phyloP scores from a whole-genome alignment of 192 early-diverging fungal species.

The Gigaspora rosea region DNA sequence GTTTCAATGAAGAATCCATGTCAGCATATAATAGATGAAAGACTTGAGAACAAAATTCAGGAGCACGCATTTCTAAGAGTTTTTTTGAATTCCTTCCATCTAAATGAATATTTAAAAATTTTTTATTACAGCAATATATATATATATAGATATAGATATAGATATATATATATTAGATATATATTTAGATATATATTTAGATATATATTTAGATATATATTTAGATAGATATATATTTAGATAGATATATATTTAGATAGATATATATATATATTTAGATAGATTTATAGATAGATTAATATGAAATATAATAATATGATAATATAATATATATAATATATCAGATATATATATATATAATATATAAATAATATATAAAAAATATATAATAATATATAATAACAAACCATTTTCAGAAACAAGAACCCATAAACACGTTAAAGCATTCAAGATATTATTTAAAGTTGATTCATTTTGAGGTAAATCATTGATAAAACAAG shows the following conservation, averaged over 20 bases:
- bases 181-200: no score
- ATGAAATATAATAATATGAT: no score
- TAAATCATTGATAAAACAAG: background rate
- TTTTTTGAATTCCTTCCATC: slow-evolving; percentile 16
- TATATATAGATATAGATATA: no score
- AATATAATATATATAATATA: no score
- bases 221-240: no score
- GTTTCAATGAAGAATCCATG: slow-evolving; percentile 9
- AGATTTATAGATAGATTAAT: background rate
- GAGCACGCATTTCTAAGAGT: background rate
- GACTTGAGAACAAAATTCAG: slow-evolving; percentile 4
- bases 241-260: background rate
- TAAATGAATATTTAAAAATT: background rate
- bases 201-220: no score
- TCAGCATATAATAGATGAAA: background rate
- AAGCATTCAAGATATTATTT: background rate
- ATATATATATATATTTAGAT: background rate
- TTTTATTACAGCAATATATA: background rate
- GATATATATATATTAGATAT: no score
- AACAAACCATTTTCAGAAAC: slow-evolving; percentile 15
- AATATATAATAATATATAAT: background rate
- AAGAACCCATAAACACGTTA: slow-evolving; percentile 22
- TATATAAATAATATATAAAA: no score
- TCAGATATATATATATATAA: no score
- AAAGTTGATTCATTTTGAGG: background rate